A percentile compares a stretch with the other conserved stretches of the same genome.
These are phyloP conservation scores for Aureobasidium pullulans DNA, from an alignment of 2,329 filamentous ascomycete species.

Conservation along the genomic window DNA sequence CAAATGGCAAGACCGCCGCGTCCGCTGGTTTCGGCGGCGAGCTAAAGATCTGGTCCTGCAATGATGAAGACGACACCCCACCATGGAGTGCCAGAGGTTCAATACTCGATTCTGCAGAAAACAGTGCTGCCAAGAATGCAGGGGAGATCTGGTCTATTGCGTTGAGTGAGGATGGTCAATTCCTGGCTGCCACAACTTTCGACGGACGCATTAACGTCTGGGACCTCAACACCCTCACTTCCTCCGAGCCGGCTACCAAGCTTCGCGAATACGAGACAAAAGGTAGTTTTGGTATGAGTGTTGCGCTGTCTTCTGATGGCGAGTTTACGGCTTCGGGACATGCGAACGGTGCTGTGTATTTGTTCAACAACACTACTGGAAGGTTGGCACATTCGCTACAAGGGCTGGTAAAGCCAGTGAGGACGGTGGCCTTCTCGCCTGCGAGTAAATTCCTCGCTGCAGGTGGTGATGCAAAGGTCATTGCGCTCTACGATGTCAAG, in stretches of 20 bases:
- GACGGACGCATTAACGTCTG: constrained; percentile 87
- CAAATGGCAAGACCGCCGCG: constrained; percentile 63
- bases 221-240: constrained; percentile 45
- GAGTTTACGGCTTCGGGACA: constrained; percentile 85
- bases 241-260: constrained; percentile 45
- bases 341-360: constrained; percentile 83
- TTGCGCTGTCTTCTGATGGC: constrained; percentile 74
- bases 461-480: constrained; percentile 79
- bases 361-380: constrained; percentile 89
- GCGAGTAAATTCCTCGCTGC: constrained; percentile 77
- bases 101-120: constrained; percentile 34
- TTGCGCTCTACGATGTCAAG: constrained; percentile 84
- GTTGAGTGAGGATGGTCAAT: constrained; percentile 74
- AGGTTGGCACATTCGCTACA: constrained; percentile 79
- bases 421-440: constrained; percentile 81
- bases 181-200: constrained; percentile 78
- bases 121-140: constrained; percentile 29
- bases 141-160: constrained; percentile 83
- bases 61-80: constrained; percentile 29
- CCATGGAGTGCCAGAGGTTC: constrained; percentile 46
- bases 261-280: constrained; percentile 84
- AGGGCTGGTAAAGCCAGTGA: constrained; percentile 82
- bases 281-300: constrained; percentile 81
- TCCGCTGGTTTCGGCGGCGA: constrained; percentile 87
- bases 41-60: constrained; percentile 69